These are phyloP conservation scores for Herpetospermum pedunculosum DNA, from an alignment of 306 rosid species.

Conservation along the genomic window DNA sequence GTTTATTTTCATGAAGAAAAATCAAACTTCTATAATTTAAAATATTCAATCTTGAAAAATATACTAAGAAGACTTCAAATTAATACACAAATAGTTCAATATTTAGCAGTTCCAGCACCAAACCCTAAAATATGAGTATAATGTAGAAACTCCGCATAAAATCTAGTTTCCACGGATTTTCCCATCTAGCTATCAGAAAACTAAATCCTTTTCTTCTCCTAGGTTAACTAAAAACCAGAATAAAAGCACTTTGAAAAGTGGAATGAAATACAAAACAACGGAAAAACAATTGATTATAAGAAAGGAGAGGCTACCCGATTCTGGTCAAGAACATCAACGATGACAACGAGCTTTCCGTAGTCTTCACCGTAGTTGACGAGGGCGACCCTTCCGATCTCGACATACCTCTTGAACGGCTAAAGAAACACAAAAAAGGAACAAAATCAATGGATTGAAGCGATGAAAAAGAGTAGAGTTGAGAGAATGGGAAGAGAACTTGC, in stretches of 20 bases:
- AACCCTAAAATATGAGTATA: not conserved
- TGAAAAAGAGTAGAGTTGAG: not conserved
- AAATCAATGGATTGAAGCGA: not conserved
- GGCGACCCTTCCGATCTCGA: constrained; percentile 92
- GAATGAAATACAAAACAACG: not conserved
- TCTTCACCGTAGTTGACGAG: constrained; percentile 84
- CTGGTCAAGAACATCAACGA: constrained; percentile 89
- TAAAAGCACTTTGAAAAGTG: not conserved
- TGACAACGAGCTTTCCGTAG: constrained; percentile 83
- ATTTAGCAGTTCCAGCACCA: not conserved
- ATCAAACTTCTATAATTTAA: not conserved
- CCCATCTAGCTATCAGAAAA: not conserved
- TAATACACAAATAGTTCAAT: not conserved
- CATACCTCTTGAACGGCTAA: constrained; percentile 88
- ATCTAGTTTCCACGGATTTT: not conserved
- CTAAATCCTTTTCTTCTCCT: not conserved
- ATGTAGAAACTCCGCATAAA: not conserved
- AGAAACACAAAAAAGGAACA: not conserved
- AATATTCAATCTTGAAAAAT: not conserved
- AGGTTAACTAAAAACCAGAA: not conserved
- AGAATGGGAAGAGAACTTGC: not conserved
- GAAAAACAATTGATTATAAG: not conserved
- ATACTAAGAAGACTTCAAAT: not conserved
- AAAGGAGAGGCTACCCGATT: constrained; percentile 32
- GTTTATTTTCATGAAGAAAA: not conserved